Conservation (phyloP, 257 asterid genomes). For the Solanum pimpinellifolium region DNA sequence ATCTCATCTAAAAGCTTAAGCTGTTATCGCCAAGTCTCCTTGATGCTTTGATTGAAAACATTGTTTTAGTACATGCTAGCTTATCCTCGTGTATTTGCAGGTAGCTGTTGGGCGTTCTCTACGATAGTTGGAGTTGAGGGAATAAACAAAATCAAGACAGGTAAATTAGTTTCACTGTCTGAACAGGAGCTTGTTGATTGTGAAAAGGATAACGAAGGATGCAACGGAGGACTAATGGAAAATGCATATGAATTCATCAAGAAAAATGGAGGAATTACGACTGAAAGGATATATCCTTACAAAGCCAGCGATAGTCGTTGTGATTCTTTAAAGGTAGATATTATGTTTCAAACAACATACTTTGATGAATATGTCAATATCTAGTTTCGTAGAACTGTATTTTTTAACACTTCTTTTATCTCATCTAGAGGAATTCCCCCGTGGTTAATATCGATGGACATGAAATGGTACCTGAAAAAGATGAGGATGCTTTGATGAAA, state of each 20-base stretch:
- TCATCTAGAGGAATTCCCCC: constrained; percentile 49
- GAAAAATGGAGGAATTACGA: constrained; percentile 59
- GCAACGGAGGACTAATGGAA: constrained; percentile 85
- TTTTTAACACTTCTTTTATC: constrained; percentile 6
- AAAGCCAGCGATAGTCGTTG: constrained; percentile 48
- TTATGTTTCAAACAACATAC: neutral
- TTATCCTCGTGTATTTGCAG: constrained; percentile 15
- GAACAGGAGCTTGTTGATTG: constrained; percentile 91
- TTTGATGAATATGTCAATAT: neutral
- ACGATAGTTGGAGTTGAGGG: constrained; percentile 90
- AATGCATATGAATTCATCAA: constrained; percentile 63
- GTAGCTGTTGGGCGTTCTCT: constrained; percentile 94
- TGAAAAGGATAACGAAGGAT: constrained; percentile 64
- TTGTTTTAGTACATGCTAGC: neutral
- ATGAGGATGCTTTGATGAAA: constrained; percentile 71
- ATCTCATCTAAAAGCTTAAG: neutral
- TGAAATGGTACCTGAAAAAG: constrained; percentile 58
- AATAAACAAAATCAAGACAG: constrained; percentile 66
- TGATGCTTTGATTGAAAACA: neutral
- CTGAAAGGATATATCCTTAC: constrained; percentile 63
- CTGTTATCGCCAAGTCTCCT: neutral
- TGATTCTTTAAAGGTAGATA: constrained; percentile 47
- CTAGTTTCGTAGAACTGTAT: neutral
- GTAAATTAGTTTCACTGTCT: constrained; percentile 52
- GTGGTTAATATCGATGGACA: constrained; percentile 69